Percentiles rank a stretch among this genome's conserved stretches.
phyloP scores from a whole-genome alignment of 129 eudicot genomes.

The Escallonia herrerae region DNA sequence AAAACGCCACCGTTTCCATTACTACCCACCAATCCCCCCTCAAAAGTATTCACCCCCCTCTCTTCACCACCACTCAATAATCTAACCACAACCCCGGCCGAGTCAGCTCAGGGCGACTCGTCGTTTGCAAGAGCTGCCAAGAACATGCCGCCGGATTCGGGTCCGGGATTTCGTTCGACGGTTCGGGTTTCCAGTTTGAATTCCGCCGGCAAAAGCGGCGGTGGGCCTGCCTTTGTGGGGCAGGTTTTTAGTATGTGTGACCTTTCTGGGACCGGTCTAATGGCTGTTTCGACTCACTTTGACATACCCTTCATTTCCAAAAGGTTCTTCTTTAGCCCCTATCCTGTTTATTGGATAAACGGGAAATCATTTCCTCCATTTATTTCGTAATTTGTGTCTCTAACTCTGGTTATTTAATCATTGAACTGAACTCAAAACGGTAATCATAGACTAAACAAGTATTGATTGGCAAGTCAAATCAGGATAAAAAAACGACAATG shows the following conservation, averaged over 20 bases:
- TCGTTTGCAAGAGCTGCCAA: constrained; percentile 15
- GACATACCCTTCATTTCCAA: constrained; percentile 75
- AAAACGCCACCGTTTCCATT: constrained; percentile 16
- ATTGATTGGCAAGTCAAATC: no score
- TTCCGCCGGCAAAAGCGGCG: constrained; percentile 32
- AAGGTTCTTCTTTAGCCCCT: constrained; percentile 30
- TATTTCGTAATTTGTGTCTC: no score
- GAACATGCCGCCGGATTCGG: constrained; percentile 30
- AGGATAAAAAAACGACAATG: no score
- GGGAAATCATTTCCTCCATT: no score
- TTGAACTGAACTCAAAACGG: no score
- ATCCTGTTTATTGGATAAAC: no score
- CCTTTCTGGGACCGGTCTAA: constrained; percentile 79
- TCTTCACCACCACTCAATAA: constrained; percentile 12
- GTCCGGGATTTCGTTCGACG: constrained; percentile 58
- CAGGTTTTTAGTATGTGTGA: constrained; percentile 97
- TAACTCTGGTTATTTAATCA: no score
- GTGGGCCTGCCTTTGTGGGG: constrained; percentile 94
- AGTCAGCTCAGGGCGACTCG: constrained; percentile 27
- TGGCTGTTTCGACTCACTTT: constrained; percentile 82
- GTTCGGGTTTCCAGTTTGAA: constrained; percentile 45
- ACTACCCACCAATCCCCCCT: constrained; percentile 3
- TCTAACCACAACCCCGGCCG: constrained; percentile 19
- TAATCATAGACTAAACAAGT: no score
- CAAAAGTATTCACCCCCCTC: constrained; percentile 18